Evolutionary conservation across 1,139 yeast species (phyloP), one percentile per base, ranked within the genome.

Genomic region (Spencermartinsiella ligniputridi): DNA sequence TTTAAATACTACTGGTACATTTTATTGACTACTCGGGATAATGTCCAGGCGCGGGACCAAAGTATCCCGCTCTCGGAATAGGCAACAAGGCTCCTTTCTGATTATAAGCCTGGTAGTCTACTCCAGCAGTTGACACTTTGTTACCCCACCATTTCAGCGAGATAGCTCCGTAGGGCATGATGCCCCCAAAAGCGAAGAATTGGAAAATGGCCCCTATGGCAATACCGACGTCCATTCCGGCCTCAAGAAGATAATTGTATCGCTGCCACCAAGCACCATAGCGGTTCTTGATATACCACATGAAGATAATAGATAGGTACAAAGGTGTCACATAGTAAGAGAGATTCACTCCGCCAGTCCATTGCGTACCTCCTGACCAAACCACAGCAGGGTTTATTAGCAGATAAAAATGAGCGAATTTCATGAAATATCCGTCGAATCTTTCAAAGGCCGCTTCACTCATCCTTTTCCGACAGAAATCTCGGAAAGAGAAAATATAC

Each of bases 71-170:
- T 22, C 11, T 22, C 25, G 25, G 25, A 22, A 22, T 22, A 22
- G 25, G 25, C 25, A 22, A 11, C 25, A 22, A 22, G 11, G 25
- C 25, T 11, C 25, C 25, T 22, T 22, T 11, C 25, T 22, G 25
- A 22, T 6, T 22, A 11, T 22, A 22, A 22, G 25, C 25, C 25
- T 22, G 25, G 25, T 22, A 22, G 53, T 78, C 83, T 15, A 67
- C 52, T 30, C 80, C 81, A 1, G 47, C 57, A 43, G 56, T 63
- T 3, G 65, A 44, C 19, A 78, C 77, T 22, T 52, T 62, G 56
- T 79, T 79, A 66, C 83, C 83, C 84, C 84, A 79, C 84, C 84
- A 79, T 50, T 50, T 52, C 20, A 78, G 39, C 4, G 57, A 54
- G 44, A 25, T 43, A 11, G 68, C 65, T 29, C 22, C 29, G 17